phyloP scores from a whole-genome alignment of 805 yeast species.

The Monosporozyma aerobia region DNA sequence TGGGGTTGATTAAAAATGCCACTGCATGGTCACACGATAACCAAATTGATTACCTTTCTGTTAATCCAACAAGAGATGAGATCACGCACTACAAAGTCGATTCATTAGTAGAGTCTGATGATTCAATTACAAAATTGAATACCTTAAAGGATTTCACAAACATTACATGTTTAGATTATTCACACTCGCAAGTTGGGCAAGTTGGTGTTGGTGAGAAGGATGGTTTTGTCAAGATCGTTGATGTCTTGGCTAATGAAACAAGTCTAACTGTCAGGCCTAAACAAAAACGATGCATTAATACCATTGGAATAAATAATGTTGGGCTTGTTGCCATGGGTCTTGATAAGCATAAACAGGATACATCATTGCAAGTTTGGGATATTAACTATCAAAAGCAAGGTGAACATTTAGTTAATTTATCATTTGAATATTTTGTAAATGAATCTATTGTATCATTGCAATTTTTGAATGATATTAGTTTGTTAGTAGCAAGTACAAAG shows the following conservation, averaged over 20 bases:
- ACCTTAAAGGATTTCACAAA: slow-evolving; percentile 57
- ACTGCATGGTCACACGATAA: slow-evolving; percentile 27
- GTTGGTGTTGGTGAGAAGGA: slow-evolving; percentile 67
- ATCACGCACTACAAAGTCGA: slow-evolving; percentile 55
- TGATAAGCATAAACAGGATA: slow-evolving; percentile 69
- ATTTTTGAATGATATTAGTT: slow-evolving; percentile 52
- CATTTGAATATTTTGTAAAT: slow-evolving; percentile 52
- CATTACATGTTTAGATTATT: slow-evolving; percentile 59
- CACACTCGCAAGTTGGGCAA: slow-evolving; percentile 45
- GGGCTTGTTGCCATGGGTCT: slow-evolving; percentile 69
- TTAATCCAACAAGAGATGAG: slow-evolving; percentile 75
- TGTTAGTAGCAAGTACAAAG: slow-evolving; percentile 71
- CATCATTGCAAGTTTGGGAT: slow-evolving; percentile 74
- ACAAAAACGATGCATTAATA: slow-evolving; percentile 66
- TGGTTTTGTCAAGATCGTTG: slow-evolving; percentile 57
- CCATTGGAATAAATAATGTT: slow-evolving; percentile 56
- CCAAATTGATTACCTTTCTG: slow-evolving; percentile 38
- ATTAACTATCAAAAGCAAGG: slow-evolving; percentile 48
- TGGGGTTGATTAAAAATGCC: slow-evolving; percentile 29
- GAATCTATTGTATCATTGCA: slow-evolving; percentile 65
- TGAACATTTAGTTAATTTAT: slow-evolving; percentile 45
- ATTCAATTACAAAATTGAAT: slow-evolving; percentile 42
- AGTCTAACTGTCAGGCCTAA: slow-evolving; percentile 39
- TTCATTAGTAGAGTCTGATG: slow-evolving; percentile 40
- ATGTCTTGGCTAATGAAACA: slow-evolving; percentile 34